These are phyloP conservation scores for Chlorella sp. DNA, from an alignment of 139 green algal genomes.

Conservation along the genomic window DNA sequence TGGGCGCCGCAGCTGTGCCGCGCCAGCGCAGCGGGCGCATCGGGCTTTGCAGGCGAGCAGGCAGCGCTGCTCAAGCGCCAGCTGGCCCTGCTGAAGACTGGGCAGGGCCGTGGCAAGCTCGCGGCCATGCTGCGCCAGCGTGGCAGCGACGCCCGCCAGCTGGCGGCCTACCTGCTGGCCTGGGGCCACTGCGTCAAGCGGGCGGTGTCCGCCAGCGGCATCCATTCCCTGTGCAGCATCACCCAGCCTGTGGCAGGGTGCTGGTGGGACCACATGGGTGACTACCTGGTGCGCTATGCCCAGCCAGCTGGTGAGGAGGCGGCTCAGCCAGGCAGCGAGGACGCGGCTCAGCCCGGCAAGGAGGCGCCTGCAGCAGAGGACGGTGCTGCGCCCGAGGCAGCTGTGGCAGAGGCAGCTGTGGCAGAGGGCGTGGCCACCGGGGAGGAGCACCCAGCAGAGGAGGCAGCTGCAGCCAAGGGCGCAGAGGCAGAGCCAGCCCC, in stretches of 20 bases:
- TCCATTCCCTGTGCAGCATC: not conserved
- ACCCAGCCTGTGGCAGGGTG: constrained; percentile 17
- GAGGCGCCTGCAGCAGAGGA: not conserved
- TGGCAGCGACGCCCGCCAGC: not conserved
- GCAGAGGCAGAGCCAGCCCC: not conserved
- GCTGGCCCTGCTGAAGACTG: not conserved
- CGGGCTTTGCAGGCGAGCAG: not conserved
- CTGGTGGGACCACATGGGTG: constrained; percentile 32
- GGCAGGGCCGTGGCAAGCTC: not conserved
- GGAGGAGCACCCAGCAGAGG: not conserved
- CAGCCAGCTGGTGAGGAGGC: not conserved
- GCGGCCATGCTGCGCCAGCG: not conserved
- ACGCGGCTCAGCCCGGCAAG: not conserved
- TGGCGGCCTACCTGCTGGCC: constrained; percentile 6
- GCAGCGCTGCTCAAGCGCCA: not conserved
- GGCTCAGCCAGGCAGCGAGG: not conserved
- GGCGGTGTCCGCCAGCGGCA: not conserved
- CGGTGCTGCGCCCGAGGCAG: not conserved
- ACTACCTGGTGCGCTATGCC: constrained; percentile 17
- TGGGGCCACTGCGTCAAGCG: constrained; percentile 25
- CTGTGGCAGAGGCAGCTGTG: not conserved
- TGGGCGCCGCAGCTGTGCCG: constrained; percentile 12
- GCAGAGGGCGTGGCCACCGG: not conserved
- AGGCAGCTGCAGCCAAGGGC: not conserved
- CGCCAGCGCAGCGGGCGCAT: not conserved